Percentiles rank a stretch among this genome's conserved stretches.
Evolutionary conservation across 257 asterid genomes (phyloP).

Genomic region (Przewalskia tangutica): DNA sequence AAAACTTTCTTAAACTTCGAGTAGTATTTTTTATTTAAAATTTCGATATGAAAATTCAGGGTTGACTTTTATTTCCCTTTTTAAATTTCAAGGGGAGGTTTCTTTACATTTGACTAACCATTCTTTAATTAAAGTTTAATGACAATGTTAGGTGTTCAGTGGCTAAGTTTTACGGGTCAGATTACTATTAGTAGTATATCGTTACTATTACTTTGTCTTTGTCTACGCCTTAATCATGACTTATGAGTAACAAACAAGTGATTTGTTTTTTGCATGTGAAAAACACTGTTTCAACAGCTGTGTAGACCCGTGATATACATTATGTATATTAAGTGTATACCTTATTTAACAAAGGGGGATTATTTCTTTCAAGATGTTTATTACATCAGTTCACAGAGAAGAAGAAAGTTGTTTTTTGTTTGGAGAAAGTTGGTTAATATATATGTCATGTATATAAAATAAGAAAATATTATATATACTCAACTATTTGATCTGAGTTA

Average conservation of each 20-base stretch:
- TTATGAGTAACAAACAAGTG: not conserved
- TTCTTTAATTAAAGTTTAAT: not conserved
- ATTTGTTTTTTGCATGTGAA: not conserved
- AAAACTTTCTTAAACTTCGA: too few species aligned
- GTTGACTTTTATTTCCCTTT: not conserved
- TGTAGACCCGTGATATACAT: too few species aligned
- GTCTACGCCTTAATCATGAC: not conserved
- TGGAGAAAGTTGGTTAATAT: too few species aligned
- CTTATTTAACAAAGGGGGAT: too few species aligned
- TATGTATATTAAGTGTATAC: too few species aligned
- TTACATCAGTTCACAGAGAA: too few species aligned
- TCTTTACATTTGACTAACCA: not conserved
- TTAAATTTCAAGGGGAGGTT: not conserved
- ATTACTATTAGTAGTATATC: not conserved
- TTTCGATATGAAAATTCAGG: not conserved
- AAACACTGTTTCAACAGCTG: too few species aligned
- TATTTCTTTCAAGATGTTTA: too few species aligned
- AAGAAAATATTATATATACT: too few species aligned
- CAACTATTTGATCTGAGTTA: too few species aligned
- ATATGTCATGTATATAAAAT: too few species aligned
- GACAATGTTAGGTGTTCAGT: not conserved
- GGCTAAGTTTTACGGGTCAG: not conserved
- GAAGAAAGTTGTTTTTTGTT: too few species aligned
- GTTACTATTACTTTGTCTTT: not conserved
- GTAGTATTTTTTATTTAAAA: not conserved